Evolutionary conservation across 164 flowering plant genomes (phyloP), one percentile per base, ranked within the genome.

Genomic region (Vitis amurensis): DNA sequence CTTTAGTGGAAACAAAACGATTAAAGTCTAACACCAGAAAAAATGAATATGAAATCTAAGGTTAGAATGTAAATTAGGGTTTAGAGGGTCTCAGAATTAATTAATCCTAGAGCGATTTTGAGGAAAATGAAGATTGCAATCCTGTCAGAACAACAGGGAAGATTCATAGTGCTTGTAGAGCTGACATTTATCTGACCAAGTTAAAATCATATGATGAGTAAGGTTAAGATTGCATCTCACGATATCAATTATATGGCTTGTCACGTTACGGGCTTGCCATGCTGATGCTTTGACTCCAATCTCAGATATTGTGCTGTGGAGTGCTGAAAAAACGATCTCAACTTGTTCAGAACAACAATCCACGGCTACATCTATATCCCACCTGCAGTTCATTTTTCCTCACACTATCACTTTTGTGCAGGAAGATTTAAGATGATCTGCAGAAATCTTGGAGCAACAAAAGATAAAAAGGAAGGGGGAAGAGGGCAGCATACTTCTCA

Each of bases 291-390:
- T 83, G 12, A 76, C 83, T 74, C 84, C 97, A 62, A 91, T 79
- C 74, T 93, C 94, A 72, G 62, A 73, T 62, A 91, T 80, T 63
- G 92, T 82, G 69, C 67, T 61, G 27, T 73, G 71, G 70, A 95
- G 80, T 57, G 92, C 93, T 2, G 86, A 80, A 77, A 79, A 87
- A 71, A 89, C 67, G 66, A 91, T 89, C 61, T 77, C 71, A 19
- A 91, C 94, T 48, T 76, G 68, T 78, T 88, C 84, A 5, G 93
- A 87, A 70, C 80, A 78, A 68, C 74, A 81, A 50, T 84, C 84
- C 19, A 64, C 23, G n/a, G 56, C 69, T 29, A 53, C 52, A 61
- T 81, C 67, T 52, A 70, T 82, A 75, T 86, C 83, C 89, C 90
- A 86, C 83, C 96, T 87, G 81, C 14, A 17, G 56, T 63, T 61